Base-by-base conservation (phyloP, 139 green algal species). In the Zygnema cylindricum region DNA sequence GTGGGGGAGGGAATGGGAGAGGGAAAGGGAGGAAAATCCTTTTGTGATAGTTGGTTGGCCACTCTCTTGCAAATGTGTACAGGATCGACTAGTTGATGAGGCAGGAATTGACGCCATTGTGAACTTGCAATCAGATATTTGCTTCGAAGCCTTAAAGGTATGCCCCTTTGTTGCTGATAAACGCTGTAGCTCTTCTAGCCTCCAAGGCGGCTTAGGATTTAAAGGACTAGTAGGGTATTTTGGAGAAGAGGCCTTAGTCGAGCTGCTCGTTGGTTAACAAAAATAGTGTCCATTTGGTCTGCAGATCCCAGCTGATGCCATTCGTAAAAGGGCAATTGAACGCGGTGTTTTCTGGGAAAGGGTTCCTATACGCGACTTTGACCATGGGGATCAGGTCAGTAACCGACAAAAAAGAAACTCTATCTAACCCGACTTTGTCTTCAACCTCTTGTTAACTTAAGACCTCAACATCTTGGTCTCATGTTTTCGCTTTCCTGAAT, bases 351-450 rank as follows among this genome's bases (percentile, higher is more conserved):
- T 93, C 32, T 92, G 94, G 83, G 57, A 89, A 16, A 89, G 93
- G 3, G 93, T 96, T 1, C 84, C 92, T 0, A 90, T 95, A 7
- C 84, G 94, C 21, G 95, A 97, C 85, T 97, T 97, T 87, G 94
- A 97, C 88, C 92, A 95, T 57, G 82, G 91, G 57, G 94, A 97
- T 82, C 94, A 96, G 87, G 87, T 91, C 36, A n/a, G 55, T n/a
- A n/a, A n/a, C n/a, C n/a, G n/a, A n/a, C n/a, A n/a, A n/a, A 87
- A 22, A 30, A 36, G 33, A 2, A 76, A 30, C 21, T 30, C 33
- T 49, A 76, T 73, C 43, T 38, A 81, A 16, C 71, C 43, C 21
- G 16, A 36, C 11, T 38, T 35, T 11, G 43, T 21, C 11, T 81
- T 36, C 71, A 38, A 81, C 71, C 71, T 81, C 71, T 81, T 81